phyloP scores from a whole-genome alignment of 176 grass and related monocot genomes.

The Avena eriantha region DNA sequence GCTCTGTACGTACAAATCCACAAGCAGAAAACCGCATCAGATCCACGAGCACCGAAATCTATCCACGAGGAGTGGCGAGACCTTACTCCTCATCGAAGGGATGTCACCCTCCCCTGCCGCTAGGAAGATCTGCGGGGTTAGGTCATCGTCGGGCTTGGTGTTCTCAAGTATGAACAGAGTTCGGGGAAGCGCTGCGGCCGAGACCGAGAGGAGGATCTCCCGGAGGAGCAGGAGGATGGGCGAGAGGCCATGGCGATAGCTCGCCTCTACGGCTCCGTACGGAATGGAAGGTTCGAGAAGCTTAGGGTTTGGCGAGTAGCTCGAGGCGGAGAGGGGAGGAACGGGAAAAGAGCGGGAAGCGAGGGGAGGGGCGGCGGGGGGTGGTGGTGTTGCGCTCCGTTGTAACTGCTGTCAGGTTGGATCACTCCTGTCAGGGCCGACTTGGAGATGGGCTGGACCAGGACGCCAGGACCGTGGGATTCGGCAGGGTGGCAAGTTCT shows the following conservation, averaged over 20 bases:
- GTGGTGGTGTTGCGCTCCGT: background rate
- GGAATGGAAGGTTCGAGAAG: background rate
- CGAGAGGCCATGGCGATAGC: background rate
- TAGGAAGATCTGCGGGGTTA: background rate
- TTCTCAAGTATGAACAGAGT: background rate
- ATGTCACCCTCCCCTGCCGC: background rate
- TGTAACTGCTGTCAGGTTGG: background rate
- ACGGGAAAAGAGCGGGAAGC: conserved; percentile 9
- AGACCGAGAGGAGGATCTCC: background rate
- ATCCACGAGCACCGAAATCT: background rate
- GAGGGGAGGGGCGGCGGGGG: background rate
- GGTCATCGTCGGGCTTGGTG: background rate
- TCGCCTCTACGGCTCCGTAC: background rate
- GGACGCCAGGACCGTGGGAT: too few species aligned
- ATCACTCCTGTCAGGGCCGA: too few species aligned
- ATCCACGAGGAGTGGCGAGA: background rate
- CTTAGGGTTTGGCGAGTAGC: background rate
- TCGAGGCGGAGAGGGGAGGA: background rate
- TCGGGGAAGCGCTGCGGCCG: conserved; percentile 1
- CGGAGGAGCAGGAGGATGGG: background rate
- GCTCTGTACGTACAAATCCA: background rate
- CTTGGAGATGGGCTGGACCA: too few species aligned
- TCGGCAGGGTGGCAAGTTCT: too few species aligned
- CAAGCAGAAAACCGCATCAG: background rate
- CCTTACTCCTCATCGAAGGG: background rate